Percentiles rank a stretch among this genome's conserved stretches.
Evolutionary conservation across 768 basidiomycete species (phyloP).

Genomic region (Lentinus tigrinus): DNA sequence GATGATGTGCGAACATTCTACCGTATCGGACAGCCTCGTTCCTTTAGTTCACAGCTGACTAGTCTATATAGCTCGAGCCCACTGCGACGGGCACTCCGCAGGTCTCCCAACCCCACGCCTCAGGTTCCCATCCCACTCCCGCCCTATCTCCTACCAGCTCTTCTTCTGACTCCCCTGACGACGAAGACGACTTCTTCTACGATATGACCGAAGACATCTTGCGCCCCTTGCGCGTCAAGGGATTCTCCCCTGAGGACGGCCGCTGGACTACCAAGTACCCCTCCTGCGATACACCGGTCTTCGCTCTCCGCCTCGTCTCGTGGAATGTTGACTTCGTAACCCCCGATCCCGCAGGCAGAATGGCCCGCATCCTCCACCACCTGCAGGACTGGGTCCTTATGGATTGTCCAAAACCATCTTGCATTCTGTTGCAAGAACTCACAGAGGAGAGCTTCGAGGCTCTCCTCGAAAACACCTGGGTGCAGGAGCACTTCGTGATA

Average conservation of each 20-base stretch:
- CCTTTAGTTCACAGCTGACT: neutral
- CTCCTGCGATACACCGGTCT: conserved; percentile 24
- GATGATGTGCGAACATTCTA: neutral
- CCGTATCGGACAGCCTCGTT: neutral
- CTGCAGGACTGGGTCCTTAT: conserved; percentile 52
- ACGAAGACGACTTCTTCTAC: neutral
- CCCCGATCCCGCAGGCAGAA: conserved; percentile 39
- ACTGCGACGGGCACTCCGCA: neutral
- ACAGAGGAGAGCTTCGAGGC: conserved; percentile 40
- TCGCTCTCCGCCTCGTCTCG: conserved; percentile 54
- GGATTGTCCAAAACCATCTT: conserved; percentile 53
- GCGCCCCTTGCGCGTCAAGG: neutral
- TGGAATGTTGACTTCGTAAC: conserved; percentile 69
- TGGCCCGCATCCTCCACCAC: conserved; percentile 49
- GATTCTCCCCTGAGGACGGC: neutral
- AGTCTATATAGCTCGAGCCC: neutral
- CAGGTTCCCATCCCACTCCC: neutral
- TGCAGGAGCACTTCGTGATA: conserved; percentile 57
- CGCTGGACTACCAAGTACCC: conserved; percentile 5
- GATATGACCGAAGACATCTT: neutral
- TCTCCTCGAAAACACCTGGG: conserved; percentile 60
- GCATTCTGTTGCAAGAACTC: conserved; percentile 73
- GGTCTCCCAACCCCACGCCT: neutral
- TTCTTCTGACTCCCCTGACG: neutral
- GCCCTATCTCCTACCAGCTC: neutral